Evolutionary conservation across 2,329 filamentous ascomycete genomes (phyloP).

Genomic region (Trichoderma sp.): DNA sequence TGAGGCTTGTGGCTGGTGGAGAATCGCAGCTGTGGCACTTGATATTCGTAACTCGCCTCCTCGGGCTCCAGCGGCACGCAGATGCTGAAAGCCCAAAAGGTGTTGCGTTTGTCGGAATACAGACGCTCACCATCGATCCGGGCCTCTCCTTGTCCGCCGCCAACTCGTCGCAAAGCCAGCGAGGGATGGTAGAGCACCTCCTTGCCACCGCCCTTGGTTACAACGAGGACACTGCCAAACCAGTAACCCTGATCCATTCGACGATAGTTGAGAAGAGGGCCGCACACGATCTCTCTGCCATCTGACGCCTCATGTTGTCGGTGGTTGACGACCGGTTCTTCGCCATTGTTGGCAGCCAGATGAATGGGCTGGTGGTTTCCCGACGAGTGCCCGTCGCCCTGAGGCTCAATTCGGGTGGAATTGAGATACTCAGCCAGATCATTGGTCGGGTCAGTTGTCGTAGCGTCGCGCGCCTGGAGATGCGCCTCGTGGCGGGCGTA

Average conservation of each 20-base stretch:
- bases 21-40: slow-evolving; percentile 64
- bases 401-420: slow-evolving; percentile 48
- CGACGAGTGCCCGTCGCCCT: slow-evolving; percentile 31
- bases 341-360: slow-evolving; percentile 38
- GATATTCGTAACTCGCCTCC: slow-evolving; percentile 79
- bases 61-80: slow-evolving; percentile 68
- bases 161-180: slow-evolving; percentile 51
- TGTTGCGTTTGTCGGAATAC: slow-evolving; percentile 65
- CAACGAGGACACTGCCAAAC: slow-evolving; percentile 83
- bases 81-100: slow-evolving; percentile 91
- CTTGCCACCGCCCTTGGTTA: slow-evolving; percentile 69
- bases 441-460: slow-evolving; percentile 42
- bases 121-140: slow-evolving; percentile 48
- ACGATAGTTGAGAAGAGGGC: slow-evolving; percentile 75
- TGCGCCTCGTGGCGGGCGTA: slow-evolving; percentile 50
- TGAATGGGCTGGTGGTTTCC: slow-evolving; percentile 50
- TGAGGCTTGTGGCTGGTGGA: slow-evolving; percentile 54
- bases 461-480: slow-evolving; percentile 27
- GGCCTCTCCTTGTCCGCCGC: slow-evolving; percentile 26
- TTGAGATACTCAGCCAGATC: slow-evolving; percentile 59
- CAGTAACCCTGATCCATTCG: slow-evolving; percentile 70
- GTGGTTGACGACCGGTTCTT: slow-evolving; percentile 14
- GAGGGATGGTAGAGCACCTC: slow-evolving; percentile 57
- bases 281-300: slow-evolving; percentile 63
- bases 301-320: slow-evolving; percentile 34